Evolutionary conservation across 2,329 filamentous ascomycete genomes (phyloP), one percentile per base, ranked within the genome.

Genomic region (Polychaeton citri): DNA sequence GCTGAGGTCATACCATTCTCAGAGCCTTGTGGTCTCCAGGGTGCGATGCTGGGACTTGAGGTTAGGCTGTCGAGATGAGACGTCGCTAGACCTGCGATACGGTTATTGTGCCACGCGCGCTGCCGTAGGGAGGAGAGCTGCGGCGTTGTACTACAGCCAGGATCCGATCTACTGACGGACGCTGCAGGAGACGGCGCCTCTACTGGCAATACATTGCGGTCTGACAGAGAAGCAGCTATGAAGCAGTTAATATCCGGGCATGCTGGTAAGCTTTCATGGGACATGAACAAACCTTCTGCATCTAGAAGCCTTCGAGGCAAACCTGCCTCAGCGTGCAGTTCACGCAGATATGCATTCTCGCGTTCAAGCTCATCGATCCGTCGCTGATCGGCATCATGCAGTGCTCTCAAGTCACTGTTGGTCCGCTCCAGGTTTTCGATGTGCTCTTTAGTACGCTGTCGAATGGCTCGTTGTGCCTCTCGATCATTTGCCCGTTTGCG

Each of bases 401-500:
- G 64, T 8, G 62, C 54, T 33, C 60, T 65, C 33, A 74, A 58
- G 32, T 73, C 69, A 30, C 62, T 63, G 32, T 74, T 64, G 38
- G 68, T 66, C 33, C 62, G 57, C 46, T 75, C 69, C n/a, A 75
- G 61, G 19, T 58, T 59, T 43, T 74, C 70, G 41, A 74, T 74
- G 50, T 72, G 70, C 43, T 72, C 69, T 44, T 71, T 74, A 30
- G 69, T 74, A 41, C 71, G 57, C 48, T 72, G 68, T 19, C 71
- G 66, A 44, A 74, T 75, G 33, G 69, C 71, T 44, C 71, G 63
- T 49, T 75, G 71, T 36, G 71, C 71, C 53, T 75, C 71, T 42
- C 71, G 63, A 51, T 75, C 71, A 51, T 74, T 74, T 42, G 71
- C 71, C 40, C 71, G 62, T 52, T 75, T 75, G 34, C 71, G 60